Conservation (phyloP, 1,139 yeast species). For the Hansenula sp. region DNA sequence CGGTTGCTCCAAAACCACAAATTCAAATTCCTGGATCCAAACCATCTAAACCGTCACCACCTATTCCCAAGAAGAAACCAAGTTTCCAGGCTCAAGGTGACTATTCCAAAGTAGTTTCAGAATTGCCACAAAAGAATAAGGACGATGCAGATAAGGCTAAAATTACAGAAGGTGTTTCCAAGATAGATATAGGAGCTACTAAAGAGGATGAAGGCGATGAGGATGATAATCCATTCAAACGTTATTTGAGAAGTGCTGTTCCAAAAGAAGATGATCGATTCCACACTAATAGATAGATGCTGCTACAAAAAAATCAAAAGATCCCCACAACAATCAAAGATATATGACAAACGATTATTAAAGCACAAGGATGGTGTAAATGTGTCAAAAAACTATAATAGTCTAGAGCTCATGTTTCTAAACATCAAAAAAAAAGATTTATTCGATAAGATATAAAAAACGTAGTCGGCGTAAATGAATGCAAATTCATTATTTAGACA, state of each 20-base stretch:
- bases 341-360: no score
- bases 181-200: background rate
- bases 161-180: background rate
- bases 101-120: background rate
- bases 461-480: no score
- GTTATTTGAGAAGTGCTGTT: constrained; percentile 32
- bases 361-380: no score
- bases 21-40: background rate
- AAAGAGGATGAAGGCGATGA: constrained; percentile 8
- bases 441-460: no score
- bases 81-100: background rate
- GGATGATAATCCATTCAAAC: constrained; percentile 29
- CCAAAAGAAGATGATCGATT: constrained; percentile 28
- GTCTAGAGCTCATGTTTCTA: no score
- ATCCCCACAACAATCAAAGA: no score
- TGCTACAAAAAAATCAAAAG: no score
- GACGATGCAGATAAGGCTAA: background rate
- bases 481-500: constrained; percentile 19
- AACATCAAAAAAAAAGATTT: no score
- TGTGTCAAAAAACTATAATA: no score
- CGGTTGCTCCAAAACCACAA: background rate
- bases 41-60: constrained; percentile 13
- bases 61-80: constrained; percentile 18
- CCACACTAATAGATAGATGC: background rate
- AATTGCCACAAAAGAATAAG: background rate